These are phyloP conservation scores for Pyrenula massariospora DNA, from an alignment of 495 filamentous ascomycete species.

Conservation along the genomic window DNA sequence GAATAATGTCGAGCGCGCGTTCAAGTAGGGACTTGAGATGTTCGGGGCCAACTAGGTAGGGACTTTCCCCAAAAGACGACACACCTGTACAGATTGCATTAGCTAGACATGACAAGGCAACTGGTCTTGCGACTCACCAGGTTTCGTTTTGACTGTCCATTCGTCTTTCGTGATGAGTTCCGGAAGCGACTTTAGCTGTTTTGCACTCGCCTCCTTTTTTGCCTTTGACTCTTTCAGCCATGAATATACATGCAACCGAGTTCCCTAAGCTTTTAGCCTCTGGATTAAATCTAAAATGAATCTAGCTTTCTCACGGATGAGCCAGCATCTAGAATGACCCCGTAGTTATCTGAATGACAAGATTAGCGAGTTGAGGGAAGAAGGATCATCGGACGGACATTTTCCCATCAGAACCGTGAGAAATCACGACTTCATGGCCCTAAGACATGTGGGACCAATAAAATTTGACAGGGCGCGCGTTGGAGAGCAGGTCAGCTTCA, in stretches of 20 bases:
- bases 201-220: conserved; percentile 41
- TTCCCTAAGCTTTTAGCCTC: conserved; percentile 42
- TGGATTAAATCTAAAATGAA: conserved; percentile 3
- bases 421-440: too few species aligned
- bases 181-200: conserved; percentile 61
- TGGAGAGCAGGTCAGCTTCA: too few species aligned
- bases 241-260: conserved; percentile 82
- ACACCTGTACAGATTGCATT: conserved; percentile 40
- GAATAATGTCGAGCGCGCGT: conserved; percentile 79
- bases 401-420: too few species aligned
- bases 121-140: conserved; percentile 32
- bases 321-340: conserved; percentile 58
- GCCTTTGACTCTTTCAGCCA: conserved; percentile 72
- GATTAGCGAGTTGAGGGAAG: conserved; percentile 1
- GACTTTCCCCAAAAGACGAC: conserved; percentile 74
- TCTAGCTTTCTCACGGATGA: conserved; percentile 56
- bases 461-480: too few species aligned
- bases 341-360: conserved; percentile 34
- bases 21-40: conserved; percentile 68
- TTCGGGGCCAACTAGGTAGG: conserved; percentile 64
- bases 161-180: conserved; percentile 69
- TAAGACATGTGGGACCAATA: too few species aligned
- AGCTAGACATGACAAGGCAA: neutral
- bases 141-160: conserved; percentile 89
- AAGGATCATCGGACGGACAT: too few species aligned